Base-by-base conservation (phyloP, 2,329 filamentous ascomycete species). In the Esteya vermicola region DNA sequence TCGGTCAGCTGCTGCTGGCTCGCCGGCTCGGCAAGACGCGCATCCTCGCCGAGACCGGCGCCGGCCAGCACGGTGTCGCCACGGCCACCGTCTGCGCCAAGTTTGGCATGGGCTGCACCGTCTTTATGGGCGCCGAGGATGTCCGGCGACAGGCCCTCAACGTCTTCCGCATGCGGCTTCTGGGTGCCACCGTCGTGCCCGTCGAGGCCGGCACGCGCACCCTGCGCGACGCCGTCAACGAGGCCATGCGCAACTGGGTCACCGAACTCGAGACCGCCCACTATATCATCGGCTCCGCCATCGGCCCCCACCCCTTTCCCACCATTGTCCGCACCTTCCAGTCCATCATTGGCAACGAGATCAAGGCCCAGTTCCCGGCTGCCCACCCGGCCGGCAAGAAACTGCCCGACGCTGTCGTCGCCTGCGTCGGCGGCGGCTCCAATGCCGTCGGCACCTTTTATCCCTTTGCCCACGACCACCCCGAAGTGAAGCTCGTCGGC, bases 371-470 rank as follows among this genome's bases (percentile, higher is more conserved):
- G 64, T 88, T 98, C 81, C 67, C 76, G 46, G 77, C 81, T 56
- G 77, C 84, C 59, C 77, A n/a, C n/a, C n/a, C n/a, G n/a, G n/a
- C n/a, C n/a, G n/a, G 80, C 36, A 85, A 85, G 49, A 89, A 91
- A 63, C 76, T 98, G 2, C 91, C 91, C 4, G 91, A 98, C 51
- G 91, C 88, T 1, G 88, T 98, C 19, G 85, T 98, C 14, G 91
- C 91, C 9, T 98, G 91, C 54, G 91, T 98, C 12, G 91, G 91
- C 41, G 91, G 91, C 50, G 91, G 91, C 43, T 88, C 80, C 57
- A 98, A 98, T 57, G 91, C 91, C 3, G 80, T 82, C 4, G 91
- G 91, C 63, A 98, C 96, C 88, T 98, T 98, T 67, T 93, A 89
- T 61, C 91, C 91, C 39, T 98, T 98, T 64, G 72, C 81, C 47